A percentile compares a stretch with the other conserved stretches of the same genome.
Evolutionary conservation across 2,329 filamentous ascomycete genomes (phyloP).

Genomic region (Alternaria ventricosa): DNA sequence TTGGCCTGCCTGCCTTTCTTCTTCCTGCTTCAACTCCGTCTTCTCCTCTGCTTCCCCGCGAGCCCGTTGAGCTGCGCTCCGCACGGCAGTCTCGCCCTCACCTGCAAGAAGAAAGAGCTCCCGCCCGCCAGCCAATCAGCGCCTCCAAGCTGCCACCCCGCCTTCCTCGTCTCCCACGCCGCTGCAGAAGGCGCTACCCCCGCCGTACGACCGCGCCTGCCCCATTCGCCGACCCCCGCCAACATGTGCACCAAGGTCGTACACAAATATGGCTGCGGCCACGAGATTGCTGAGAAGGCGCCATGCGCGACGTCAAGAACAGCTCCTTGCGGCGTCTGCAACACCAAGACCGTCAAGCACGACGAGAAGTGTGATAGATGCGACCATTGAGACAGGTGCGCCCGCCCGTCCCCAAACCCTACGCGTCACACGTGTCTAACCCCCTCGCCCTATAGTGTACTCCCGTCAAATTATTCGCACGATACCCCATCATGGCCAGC

Average conservation of each 20-base stretch:
- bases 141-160: constrained; percentile 27
- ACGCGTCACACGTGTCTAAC: constrained; percentile 39
- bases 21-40: background rate
- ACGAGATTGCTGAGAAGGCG: constrained; percentile 52
- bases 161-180: constrained; percentile 27
- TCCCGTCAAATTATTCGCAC: constrained; percentile 41
- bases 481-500: constrained; percentile 41
- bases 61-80: constrained; percentile 17
- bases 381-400: constrained; percentile 51
- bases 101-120: constrained; percentile 26
- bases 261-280: constrained; percentile 57
- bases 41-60: background rate
- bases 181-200: constrained; percentile 29
- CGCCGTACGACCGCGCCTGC: constrained; percentile 27
- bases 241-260: constrained; percentile 57
- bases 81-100: constrained; percentile 13
- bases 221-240: constrained; percentile 22
- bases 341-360: constrained; percentile 55
- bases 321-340: constrained; percentile 50
- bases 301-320: constrained; percentile 56
- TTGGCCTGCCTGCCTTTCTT: background rate
- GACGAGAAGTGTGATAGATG: constrained; percentile 57
- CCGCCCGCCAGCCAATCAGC: constrained; percentile 36
- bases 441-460: constrained; percentile 29
- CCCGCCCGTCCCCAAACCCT: constrained; percentile 10